A percentile compares a stretch with the other conserved stretches of the same genome.
These are phyloP conservation scores for Penicillium brasilianum DNA, from an alignment of 2,329 filamentous ascomycete species.

Conservation along the genomic window DNA sequence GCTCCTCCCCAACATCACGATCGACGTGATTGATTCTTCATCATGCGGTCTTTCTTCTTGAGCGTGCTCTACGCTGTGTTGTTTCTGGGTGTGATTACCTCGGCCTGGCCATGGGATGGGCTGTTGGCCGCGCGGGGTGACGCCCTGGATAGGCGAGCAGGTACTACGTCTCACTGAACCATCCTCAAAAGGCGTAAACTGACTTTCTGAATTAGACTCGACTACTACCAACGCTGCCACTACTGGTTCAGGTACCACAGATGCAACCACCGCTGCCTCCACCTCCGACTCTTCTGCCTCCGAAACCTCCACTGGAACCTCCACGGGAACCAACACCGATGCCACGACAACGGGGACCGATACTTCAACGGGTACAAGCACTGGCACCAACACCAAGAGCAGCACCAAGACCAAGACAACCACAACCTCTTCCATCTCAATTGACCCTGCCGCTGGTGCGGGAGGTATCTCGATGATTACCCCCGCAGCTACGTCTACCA, in stretches of 20 bases:
- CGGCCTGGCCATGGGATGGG: conserved; percentile 38
- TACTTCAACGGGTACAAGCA: conserved; percentile 21
- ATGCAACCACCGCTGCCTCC: conserved; percentile 12
- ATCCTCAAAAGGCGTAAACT: conserved; percentile 6
- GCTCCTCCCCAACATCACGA: conserved; percentile 8
- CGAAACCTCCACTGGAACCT: conserved; percentile 13
- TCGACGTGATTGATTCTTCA: conserved; percentile 17
- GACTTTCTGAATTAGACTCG: conserved; percentile 15
- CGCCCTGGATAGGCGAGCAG: conserved; percentile 35
- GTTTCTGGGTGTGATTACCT: conserved; percentile 38
- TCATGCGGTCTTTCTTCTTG: conserved; percentile 41
- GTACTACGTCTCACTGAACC: conserved; percentile 17
- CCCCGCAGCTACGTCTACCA: conserved; percentile 56
- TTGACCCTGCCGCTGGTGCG: conserved; percentile 59
- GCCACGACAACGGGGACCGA: conserved; percentile 16
- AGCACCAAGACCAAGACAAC: conserved; percentile 33
- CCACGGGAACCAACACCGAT: conserved; percentile 24
- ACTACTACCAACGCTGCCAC: conserved; percentile 29
- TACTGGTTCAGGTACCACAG: conserved; percentile 11
- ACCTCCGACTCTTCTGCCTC: conserved; percentile 28
- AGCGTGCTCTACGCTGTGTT: conserved; percentile 41
- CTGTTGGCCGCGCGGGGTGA: conserved; percentile 25
- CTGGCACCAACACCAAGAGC: conserved; percentile 27
- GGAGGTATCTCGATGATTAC: conserved; percentile 68
- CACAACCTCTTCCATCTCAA: conserved; percentile 46